Evolutionary conservation across 1,139 yeast genomes (phyloP), one percentile per base, ranked within the genome.

Genomic region (Geotrichum fermentans): DNA sequence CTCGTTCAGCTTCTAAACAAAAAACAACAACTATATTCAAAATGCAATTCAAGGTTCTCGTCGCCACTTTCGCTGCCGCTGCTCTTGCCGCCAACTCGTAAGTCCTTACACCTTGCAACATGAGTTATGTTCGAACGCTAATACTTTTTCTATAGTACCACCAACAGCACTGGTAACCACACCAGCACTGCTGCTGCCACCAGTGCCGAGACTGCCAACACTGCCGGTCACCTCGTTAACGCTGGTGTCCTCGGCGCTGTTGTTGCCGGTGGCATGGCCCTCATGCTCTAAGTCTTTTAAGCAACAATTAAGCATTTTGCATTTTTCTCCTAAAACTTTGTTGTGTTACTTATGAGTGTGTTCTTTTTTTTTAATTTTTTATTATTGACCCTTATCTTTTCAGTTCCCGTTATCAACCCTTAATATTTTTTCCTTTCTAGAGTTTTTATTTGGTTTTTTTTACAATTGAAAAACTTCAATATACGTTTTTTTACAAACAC

Each of bases 161-260:
- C 55, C 36, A 48, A 8, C 55, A 39, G 58, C 43, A 58, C 73
- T 52, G 62, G 73, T 51, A 72, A 63, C 53, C 59, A 68, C 42
- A 61, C 68, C 55, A 65, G 62, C 51, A 59, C 71, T 55, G 65
- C 37, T 26, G 32, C 43, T 22, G 34, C 68, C 49, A 58, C 71
- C 57, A 57, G 68, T 43, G 59, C 66, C 45, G 61, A 55, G 55
- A 68, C 75, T 50, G 71, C 74, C 61, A 79, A 77, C 70, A 79
- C 79, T 61, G 79, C 79, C 59, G 75, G 70, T 63, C 73, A 77
- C 72, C 73, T 75, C 54, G 68, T 72, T 63, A 72, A 73, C 69
- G 82, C 81, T 61, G 82, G 82, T 71, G 74, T 77, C 64, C 74
- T 80, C 67, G 86, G 84, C 72, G 86, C 84, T 66, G 83, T 80